Base-by-base conservation (phyloP, 495 filamentous ascomycete species). In the Penicillium ochrochloron region DNA sequence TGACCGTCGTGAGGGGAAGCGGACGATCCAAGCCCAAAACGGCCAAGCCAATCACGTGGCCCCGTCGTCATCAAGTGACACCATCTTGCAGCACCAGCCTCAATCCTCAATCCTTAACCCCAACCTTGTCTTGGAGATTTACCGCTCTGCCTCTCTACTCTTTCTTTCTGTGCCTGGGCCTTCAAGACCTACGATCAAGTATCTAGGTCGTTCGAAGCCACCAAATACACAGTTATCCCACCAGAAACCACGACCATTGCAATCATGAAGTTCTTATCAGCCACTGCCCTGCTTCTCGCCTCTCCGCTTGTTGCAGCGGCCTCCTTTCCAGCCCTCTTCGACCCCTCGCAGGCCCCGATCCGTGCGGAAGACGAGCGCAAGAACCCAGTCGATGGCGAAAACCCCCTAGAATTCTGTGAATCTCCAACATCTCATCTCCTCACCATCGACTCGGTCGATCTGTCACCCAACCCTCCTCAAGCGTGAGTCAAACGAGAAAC, bases 391-490 rank as follows among this genome's bases (percentile, higher is more conserved):
- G 33, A 69, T 0, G 81, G 81, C 10, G 67, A 81, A 3, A 83
- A 83, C 65, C 81, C 81, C 0, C 54, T 84, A 61, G 60, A 85
- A 44, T 93, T 89, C 77, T 99, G 95, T 79, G 70, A 83, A 29
- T 70, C 82, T 25, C 86, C 92, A 5, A 76, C 80, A 29, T 75
- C 78, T 31, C 76, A 92, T 66, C 82, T 90, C 57, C 82, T 97
- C 64, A 70, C 83, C 9, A 93, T 99, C 63, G 79, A 96, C 37
- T 83, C 86, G 34, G 92, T 98, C 25, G 84, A 96, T 69, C 70
- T 99, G 62, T 65, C 75, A 11, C 95, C 95, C 7, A 98, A 99
- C 74, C 95, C 95, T 23, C 95, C 95, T 23, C 62, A 84, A 70
- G 77, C 93, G 95, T 98, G 89, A 60, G 93, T 88, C 25, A 34